Evolutionary conservation across 2,329 filamentous ascomycete species (phyloP).

Genomic region (Aspergillus floridensis): DNA sequence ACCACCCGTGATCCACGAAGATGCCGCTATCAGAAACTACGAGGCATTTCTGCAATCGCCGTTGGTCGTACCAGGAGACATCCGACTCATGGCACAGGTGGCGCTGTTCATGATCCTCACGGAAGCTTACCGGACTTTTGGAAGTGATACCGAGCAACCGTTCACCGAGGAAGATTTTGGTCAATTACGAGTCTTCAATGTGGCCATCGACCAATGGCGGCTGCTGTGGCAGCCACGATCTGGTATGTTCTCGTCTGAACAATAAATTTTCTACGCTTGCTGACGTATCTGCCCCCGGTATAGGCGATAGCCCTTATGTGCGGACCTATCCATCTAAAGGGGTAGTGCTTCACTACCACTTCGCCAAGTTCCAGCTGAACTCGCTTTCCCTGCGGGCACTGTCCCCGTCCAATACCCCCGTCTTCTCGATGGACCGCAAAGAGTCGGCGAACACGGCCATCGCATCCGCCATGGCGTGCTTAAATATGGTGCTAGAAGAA

Average conservation of each 20-base stretch:
- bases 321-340: constrained; percentile 52
- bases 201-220: constrained; percentile 54
- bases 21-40: constrained; percentile 57
- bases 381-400: constrained; percentile 43
- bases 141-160: constrained; percentile 53
- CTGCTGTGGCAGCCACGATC: constrained; percentile 49
- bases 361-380: constrained; percentile 54
- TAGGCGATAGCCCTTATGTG: constrained; percentile 46
- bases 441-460: constrained; percentile 48
- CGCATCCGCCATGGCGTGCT: constrained; percentile 47
- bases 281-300: background rate
- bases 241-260: constrained; percentile 30
- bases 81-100: constrained; percentile 58
- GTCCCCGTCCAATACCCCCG: constrained; percentile 42
- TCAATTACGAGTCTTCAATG: constrained; percentile 47
- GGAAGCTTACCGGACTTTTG: constrained; percentile 57
- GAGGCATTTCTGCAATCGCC: constrained; percentile 55
- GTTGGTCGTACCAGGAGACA: constrained; percentile 54
- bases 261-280: background rate
- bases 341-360: constrained; percentile 53
- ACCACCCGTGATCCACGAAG: constrained; percentile 58
- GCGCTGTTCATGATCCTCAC: constrained; percentile 58
- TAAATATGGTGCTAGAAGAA: constrained; percentile 50
- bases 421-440: constrained; percentile 46
- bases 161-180: constrained; percentile 52